Evolutionary conservation across 768 basidiomycete genomes (phyloP).

Genomic region (Dioszegia aurantiaca): DNA sequence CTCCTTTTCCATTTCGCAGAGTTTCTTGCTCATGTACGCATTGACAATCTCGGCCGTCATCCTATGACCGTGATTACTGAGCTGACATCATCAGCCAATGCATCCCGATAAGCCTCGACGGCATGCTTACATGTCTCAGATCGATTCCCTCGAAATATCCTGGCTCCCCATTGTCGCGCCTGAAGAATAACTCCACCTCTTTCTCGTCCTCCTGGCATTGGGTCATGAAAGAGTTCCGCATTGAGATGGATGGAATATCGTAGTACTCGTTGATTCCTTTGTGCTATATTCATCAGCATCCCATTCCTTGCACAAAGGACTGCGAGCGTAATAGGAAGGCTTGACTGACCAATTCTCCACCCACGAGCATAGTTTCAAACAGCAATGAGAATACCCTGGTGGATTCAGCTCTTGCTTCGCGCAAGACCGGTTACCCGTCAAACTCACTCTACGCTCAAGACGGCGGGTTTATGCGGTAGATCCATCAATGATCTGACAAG

Average conservation of each 20-base stretch:
- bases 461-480: conserved; percentile 40
- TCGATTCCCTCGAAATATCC: conserved; percentile 25
- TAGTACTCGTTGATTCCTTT: conserved; percentile 44
- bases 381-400: conserved; percentile 18
- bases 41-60: conserved; percentile 24
- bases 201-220: conserved; percentile 30
- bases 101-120: no score
- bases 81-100: conserved; percentile 6
- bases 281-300: conserved; percentile 24
- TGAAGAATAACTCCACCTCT: conserved; percentile 25
- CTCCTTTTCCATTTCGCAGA: conserved; percentile 33
- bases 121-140: conserved; percentile 47
- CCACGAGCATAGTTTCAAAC: conserved; percentile 14
- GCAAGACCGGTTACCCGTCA: no score
- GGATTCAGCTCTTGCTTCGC: no score
- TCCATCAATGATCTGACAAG: conserved; percentile 39
- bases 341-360: conserved; percentile 18
- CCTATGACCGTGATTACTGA: conserved; percentile 27
- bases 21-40: conserved; percentile 34
- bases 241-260: conserved; percentile 41
- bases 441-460: conserved; percentile 44
- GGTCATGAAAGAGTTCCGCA: conserved; percentile 42
- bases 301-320: no score
- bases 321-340: no score
- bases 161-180: conserved; percentile 1